A percentile compares a stretch with the other conserved stretches of the same genome.
Evolutionary conservation across 1,284 basidiomycete genomes (phyloP).

Genomic region (Tilletia walkeri): DNA sequence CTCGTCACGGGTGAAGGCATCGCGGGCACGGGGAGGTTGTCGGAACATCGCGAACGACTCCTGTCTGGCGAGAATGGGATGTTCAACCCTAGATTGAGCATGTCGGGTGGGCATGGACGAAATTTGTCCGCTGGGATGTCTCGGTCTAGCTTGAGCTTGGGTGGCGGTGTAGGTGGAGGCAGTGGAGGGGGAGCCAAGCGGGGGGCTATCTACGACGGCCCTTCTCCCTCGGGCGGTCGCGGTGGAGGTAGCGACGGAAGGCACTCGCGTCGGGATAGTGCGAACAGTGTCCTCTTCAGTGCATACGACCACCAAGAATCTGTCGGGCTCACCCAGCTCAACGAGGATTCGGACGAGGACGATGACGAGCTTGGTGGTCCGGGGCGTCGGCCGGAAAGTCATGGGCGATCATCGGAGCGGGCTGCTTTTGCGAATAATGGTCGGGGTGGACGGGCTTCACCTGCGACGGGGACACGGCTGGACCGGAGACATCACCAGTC

Average conservation of each 20-base stretch:
- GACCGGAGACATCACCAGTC: not conserved
- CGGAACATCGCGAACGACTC: constrained; percentile 42
- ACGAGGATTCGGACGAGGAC: constrained; percentile 38
- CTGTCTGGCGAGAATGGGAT: constrained; percentile 24
- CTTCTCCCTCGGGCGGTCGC: not conserved
- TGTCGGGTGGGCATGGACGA: constrained; percentile 7
- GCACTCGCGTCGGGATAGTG: constrained; percentile 32
- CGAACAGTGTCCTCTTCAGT: constrained; percentile 41
- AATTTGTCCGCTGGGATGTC: constrained; percentile 22
- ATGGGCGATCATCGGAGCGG: not conserved
- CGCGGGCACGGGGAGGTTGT: constrained; percentile 32
- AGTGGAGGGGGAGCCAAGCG: constrained; percentile 22
- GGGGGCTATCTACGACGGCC: constrained; percentile 23
- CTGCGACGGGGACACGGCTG: not conserved
- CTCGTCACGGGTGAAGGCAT: constrained; percentile 49
- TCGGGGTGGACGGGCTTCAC: not conserved
- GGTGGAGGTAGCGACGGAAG: not conserved
- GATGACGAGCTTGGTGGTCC: not conserved
- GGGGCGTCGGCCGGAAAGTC: not conserved
- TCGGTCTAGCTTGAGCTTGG: constrained; percentile 27
- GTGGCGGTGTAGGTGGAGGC: constrained; percentile 21
- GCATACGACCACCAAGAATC: constrained; percentile 46
- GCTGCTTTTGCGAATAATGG: constrained; percentile 6
- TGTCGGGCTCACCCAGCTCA: constrained; percentile 41
- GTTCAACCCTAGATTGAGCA: constrained; percentile 14